Evolutionary conservation across 1,284 basidiomycete species (phyloP), one percentile per base, ranked within the genome.

Genomic region (Mycosarcoma maydis): DNA sequence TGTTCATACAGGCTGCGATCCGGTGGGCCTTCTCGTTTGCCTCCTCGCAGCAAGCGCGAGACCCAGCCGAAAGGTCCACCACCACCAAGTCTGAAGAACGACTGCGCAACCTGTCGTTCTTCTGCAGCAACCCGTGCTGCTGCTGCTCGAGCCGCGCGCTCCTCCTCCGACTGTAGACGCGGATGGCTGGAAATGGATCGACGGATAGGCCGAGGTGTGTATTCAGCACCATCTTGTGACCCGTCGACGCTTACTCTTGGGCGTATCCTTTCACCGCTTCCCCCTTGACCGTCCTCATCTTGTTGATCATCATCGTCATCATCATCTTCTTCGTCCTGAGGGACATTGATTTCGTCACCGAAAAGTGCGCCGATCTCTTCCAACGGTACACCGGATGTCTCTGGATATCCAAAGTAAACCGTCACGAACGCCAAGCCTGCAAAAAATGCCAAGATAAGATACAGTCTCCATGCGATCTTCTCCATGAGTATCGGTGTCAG

Each of bases 391-490:
- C 85, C 85, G 41, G 83, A 81, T 0, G 86, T 86, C 65, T 86
- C 85, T 20, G 85, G 85, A 59, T 92, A 94, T 69, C 91, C 89
- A 37, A 80, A 78, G 66, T 91, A 78, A 36, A 81, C 79, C 17
- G 76, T 57, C 2, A 94, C 85, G 78, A 96, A 94, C 72, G 92
- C 61, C 92, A 78, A 90, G 88, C 14, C 88, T 87, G 82, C 94
- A 94, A 95, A 95, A 84, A 93, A 93, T 11, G 91, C 93, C 75
- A 96, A 93, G 91, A 98, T 94, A 0, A 92, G 91, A 83, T 98
- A 98, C 48, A 98, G 83, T 47, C 91, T 87, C 94, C 95, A 98
- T 29, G 87, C 87, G 72, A 98, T 97, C 33, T 87, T 83, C 68
- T 95, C 92, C 83, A 97, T 93, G 44, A 98, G 85, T 42, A 90